Base-by-base conservation (phyloP, 331 rosid species). In the Pyrus hybrid region DNA sequence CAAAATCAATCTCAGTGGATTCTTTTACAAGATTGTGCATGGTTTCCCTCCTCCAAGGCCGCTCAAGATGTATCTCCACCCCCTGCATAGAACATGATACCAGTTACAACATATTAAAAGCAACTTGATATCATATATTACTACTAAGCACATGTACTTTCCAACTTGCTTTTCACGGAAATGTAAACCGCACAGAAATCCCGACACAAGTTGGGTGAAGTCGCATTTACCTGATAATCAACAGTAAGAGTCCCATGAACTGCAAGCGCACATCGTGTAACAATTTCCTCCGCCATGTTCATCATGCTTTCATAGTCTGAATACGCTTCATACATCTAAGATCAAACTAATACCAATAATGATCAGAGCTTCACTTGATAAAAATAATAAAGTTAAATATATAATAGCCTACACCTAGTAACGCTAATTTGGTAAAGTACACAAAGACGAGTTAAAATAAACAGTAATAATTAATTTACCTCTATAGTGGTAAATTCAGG, bases 231-330 rank as follows among this genome's bases (percentile, higher is more conserved):
- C 99, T 90, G 99, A 84, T 92, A 94, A 83, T 90, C 92, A 77
- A 92, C 43, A 32, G 93, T 83, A 80, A 94, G 99, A 79, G 86
- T 87, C 85, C 97, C 97, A 74, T 85, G 88, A 84, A 94, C 84
- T 68, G 88, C 93, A 82, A 90, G 90, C 26, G 97, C 93, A 85
- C 99, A 94, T 57, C 79, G 89, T 82, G 96, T 89, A 78, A 94
- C 88, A 72, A 94, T 90, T 85, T 92, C 96, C 87, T 94, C 99
- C 14, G 92, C 88, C 91, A 94, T 80, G 81, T 88, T 87, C 90
- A 94, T 94, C 99, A 94, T 94, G 89, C 99, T 94, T 86, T 87
- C 92, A 83, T 94, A 94, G 85, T 94, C 97, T 37, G 97, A 88
- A 86, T 94, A 94, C 74, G 99, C 99, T 88, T 92, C 99, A 61